Conservation (phyloP, 1,284 basidiomycete species). For the Microbotryum silenes-acaulis region DNA sequence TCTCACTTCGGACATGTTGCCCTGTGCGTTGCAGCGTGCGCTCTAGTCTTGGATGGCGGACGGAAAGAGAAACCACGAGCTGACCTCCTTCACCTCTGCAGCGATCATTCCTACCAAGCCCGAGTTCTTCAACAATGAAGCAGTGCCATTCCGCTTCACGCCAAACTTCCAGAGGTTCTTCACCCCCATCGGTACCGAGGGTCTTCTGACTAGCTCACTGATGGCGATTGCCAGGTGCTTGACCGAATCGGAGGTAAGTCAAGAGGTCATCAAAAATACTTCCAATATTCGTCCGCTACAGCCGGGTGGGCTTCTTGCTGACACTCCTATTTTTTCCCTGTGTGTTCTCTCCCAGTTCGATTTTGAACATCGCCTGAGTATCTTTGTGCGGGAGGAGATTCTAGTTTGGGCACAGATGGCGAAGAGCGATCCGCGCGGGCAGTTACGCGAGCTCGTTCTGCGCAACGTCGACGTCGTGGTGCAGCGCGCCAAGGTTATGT, state of each 20-base stretch:
- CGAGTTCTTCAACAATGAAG: conserved; percentile 52
- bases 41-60: neutral
- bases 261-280: conserved; percentile 1
- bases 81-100: conserved; percentile 30
- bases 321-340: conserved; percentile 44
- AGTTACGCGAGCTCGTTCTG: conserved; percentile 61
- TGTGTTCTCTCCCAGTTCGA: conserved; percentile 59
- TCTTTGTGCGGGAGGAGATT: conserved; percentile 91
- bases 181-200: conserved; percentile 82
- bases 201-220: conserved; percentile 73
- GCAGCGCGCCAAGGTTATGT: conserved; percentile 74
- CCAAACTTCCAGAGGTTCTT: conserved; percentile 95
- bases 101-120: conserved; percentile 42
- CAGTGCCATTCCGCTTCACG: conserved; percentile 92
- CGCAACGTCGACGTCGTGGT: conserved; percentile 73
- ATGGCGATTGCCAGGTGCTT: conserved; percentile 86
- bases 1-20: conserved; percentile 81
- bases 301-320: conserved; percentile 7
- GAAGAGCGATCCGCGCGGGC: conserved; percentile 42
- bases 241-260: conserved; percentile 78
- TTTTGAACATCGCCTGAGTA: conserved; percentile 75
- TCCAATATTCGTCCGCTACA: neutral
- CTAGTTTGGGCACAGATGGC: conserved; percentile 53
- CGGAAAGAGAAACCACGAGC: neutral
- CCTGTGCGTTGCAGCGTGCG: conserved; percentile 50